These are phyloP conservation scores for Sporothrix brasiliensis DNA, from an alignment of 2,329 filamentous ascomycete species.

Conservation along the genomic window DNA sequence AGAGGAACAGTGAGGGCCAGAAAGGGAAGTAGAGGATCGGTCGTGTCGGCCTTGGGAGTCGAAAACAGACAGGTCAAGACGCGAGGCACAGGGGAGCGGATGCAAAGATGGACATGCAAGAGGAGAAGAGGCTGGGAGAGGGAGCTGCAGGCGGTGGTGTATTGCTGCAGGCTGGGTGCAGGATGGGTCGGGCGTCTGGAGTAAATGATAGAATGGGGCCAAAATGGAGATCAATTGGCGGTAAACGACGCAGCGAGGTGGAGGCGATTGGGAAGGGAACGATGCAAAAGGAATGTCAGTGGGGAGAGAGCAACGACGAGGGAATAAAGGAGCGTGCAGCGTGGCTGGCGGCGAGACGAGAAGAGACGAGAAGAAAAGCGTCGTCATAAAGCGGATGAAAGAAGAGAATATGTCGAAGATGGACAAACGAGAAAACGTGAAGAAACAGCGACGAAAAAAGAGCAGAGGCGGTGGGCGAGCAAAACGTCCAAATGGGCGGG, in stretches of 20 bases:
- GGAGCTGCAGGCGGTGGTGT: slow-evolving; percentile 4
- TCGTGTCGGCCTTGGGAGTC: not conserved
- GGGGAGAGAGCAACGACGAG: slow-evolving; percentile 17
- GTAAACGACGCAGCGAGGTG: slow-evolving; percentile 27
- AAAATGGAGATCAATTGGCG: slow-evolving; percentile 23
- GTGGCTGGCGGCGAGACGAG: slow-evolving; percentile 20
- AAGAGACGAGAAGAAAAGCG: not conserved
- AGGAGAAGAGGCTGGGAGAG: not conserved
- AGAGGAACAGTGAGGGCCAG: not conserved
- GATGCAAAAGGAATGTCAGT: slow-evolving; percentile 13
- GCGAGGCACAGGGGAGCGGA: slow-evolving; percentile 11
- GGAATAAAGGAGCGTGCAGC: slow-evolving; percentile 25
- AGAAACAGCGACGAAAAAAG: not conserved
- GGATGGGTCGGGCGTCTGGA: slow-evolving; percentile 19
- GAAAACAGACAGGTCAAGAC: not conserved
- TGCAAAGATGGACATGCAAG: slow-evolving; percentile 2
- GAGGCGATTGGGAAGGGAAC: not conserved
- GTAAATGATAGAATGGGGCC: slow-evolving; percentile 15
- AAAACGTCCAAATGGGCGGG: not conserved
- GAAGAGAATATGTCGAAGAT: not conserved
- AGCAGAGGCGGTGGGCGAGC: not conserved
- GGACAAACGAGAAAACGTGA: not conserved
- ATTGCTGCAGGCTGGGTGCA: slow-evolving; percentile 11
- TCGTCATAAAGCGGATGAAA: slow-evolving; percentile 1
- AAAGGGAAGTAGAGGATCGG: slow-evolving; percentile 5